A percentile compares a stretch with the other conserved stretches of the same genome.
Evolutionary conservation across 257 asterid species (phyloP).

Genomic region (Misopates orontium): DNA sequence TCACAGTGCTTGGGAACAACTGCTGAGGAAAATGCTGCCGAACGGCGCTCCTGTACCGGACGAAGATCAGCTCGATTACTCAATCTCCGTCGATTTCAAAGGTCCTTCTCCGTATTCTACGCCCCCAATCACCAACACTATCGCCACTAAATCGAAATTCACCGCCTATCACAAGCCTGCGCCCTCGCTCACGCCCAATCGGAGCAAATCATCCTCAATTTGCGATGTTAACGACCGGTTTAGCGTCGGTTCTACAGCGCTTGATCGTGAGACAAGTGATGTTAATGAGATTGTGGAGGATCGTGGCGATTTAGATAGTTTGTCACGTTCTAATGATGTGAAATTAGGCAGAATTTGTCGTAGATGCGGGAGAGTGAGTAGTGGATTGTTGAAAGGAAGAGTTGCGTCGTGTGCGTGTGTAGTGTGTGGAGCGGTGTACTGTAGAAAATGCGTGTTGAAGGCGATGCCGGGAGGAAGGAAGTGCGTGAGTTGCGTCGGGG

Average conservation of each 20-base stretch:
- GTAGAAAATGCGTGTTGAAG: conserved; percentile 89
- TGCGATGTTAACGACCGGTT: conserved; percentile 67
- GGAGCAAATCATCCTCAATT: conserved; percentile 53
- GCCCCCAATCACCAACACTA: too few species aligned
- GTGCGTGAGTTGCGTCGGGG: conserved; percentile 87
- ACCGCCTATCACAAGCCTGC: conserved; percentile 51
- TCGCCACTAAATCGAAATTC: too few species aligned
- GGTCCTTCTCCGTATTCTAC: conserved; percentile 46
- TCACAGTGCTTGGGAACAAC: conserved; percentile 65
- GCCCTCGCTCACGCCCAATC: conserved; percentile 71
- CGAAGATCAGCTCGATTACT: conserved; percentile 72
- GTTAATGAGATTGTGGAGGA: neutral
- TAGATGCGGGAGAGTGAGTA: conserved; percentile 79
- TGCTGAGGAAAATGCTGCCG: conserved; percentile 88
- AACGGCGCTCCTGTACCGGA: conserved; percentile 87
- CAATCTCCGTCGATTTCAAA: conserved; percentile 77
- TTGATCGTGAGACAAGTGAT: neutral
- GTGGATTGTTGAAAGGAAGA: conserved; percentile 54
- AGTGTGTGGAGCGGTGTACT: conserved; percentile 80
- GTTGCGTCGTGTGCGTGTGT: conserved; percentile 72
- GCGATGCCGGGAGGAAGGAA: conserved; percentile 98
- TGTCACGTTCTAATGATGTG: conserved; percentile 64
- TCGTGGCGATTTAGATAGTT: conserved; percentile 15
- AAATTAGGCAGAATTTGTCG: conserved; percentile 55
- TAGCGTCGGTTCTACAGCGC: conserved; percentile 65